Conservation (phyloP, 495 filamentous ascomycete genomes). For the Penicillium pancosmium region DNA sequence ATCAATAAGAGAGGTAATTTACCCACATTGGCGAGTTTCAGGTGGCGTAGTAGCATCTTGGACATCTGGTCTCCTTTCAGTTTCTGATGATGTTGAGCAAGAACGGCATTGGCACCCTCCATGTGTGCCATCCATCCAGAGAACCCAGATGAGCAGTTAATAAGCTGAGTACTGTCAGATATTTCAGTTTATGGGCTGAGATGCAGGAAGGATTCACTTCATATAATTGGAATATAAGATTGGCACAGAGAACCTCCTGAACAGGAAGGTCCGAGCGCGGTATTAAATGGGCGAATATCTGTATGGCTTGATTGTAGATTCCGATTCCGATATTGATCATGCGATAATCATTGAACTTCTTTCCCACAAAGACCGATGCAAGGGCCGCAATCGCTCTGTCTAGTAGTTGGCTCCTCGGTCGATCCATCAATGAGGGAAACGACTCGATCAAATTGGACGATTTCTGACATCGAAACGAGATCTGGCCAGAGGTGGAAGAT, state of each 20-base stretch:
- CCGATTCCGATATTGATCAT: conserved; percentile 14
- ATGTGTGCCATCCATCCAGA: conserved; percentile 21
- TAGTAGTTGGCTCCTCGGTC: conserved; percentile 16
- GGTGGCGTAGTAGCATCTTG: conserved; percentile 15
- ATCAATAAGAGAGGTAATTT: not conserved
- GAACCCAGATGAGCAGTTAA: conserved; percentile 20
- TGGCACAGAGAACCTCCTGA: conserved; percentile 19
- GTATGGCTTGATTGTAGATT: conserved; percentile 18
- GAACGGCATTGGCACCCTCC: conserved; percentile 22
- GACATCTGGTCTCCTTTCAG: conserved; percentile 13
- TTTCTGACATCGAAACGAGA: conserved; percentile 13
- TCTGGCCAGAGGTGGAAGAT: conserved; percentile 4
- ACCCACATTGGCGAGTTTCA: conserved; percentile 20
- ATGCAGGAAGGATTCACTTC: conserved; percentile 9
- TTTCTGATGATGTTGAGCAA: conserved; percentile 13
- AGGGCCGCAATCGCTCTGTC: conserved; percentile 18
- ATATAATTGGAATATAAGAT: conserved; percentile 19
- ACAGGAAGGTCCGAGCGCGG: conserved; percentile 8
- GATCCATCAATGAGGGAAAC: conserved; percentile 14
- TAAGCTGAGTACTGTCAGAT: conserved; percentile 11
- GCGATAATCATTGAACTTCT: conserved; percentile 12
- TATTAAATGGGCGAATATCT: conserved; percentile 12
- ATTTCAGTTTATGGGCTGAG: not conserved
- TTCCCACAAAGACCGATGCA: conserved; percentile 20
- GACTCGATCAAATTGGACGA: conserved; percentile 15